Percentiles rank a stretch among this genome's conserved stretches.
Conservation (phyloP, 2,329 filamentous ascomycete species). For the Aspergillus sp. region DNA sequence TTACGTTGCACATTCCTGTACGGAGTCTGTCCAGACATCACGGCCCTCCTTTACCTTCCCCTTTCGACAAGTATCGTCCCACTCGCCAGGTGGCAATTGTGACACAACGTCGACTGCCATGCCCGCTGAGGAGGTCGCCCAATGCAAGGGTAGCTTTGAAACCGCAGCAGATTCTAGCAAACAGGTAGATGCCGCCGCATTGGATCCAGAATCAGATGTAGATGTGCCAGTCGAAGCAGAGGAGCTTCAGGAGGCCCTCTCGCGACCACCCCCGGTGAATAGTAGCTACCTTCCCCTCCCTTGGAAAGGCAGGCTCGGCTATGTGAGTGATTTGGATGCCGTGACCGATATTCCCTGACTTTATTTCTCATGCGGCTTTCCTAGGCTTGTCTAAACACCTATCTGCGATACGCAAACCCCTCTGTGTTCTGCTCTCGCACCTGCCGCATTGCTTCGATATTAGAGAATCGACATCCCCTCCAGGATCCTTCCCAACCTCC, state of each 20-base stretch:
- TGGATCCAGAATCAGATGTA: slow-evolving; percentile 55
- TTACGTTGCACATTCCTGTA: slow-evolving; percentile 14
- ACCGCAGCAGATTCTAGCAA: slow-evolving; percentile 9
- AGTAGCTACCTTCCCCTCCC: slow-evolving; percentile 80
- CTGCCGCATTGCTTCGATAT: slow-evolving; percentile 83
- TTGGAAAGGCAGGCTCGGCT: slow-evolving; percentile 86
- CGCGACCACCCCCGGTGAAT: slow-evolving; percentile 72
- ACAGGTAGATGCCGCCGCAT: slow-evolving; percentile 16
- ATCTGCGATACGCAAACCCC: slow-evolving; percentile 75
- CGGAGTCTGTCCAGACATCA: not conserved
- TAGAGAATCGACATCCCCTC: slow-evolving; percentile 83
- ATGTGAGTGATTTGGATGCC: slow-evolving; percentile 57
- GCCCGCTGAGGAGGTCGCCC: not conserved
- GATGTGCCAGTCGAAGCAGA: slow-evolving; percentile 53
- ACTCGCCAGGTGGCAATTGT: not conserved
- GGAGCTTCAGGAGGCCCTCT: slow-evolving; percentile 57
- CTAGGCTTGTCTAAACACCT: slow-evolving; percentile 87
- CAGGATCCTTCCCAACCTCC: slow-evolving; percentile 71
- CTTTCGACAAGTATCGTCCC: not conserved
- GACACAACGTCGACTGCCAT: not conserved
- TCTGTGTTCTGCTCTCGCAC: slow-evolving; percentile 89
- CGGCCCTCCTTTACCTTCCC: not conserved
- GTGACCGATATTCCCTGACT: slow-evolving; percentile 1
- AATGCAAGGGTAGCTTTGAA: not conserved
- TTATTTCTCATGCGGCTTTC: not conserved